Evolutionary conservation across 176 grass and related monocot species (phyloP).

Genomic region (Aegilops sharonensis): DNA sequence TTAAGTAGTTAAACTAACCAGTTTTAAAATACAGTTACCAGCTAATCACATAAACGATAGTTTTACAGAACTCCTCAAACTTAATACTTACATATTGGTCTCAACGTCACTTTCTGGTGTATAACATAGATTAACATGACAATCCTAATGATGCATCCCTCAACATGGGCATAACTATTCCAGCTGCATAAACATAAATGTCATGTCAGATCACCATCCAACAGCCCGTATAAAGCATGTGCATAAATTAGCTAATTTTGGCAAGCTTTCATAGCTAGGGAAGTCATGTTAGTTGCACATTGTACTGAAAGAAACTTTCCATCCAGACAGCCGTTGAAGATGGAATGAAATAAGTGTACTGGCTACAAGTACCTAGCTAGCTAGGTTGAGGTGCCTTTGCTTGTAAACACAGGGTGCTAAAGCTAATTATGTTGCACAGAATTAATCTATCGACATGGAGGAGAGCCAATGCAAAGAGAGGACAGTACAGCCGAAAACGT

Average conservation of each 20-base stretch:
- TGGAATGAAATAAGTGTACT: background rate
- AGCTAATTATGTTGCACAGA: background rate
- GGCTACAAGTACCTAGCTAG: background rate
- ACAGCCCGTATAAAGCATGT: conserved; percentile 28
- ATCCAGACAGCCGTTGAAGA: background rate
- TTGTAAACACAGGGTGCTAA: conserved; percentile 14
- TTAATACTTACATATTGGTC: too few relatives aligned
- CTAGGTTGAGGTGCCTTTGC: conserved; percentile 6
- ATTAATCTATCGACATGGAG: background rate
- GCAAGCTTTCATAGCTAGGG: background rate
- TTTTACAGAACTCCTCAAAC: too few relatives aligned
- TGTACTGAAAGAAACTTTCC: background rate
- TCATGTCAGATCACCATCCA: conserved; percentile 23
- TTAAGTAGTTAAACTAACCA: too few relatives aligned
- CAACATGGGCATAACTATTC: conserved; percentile 19
- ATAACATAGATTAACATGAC: background rate
- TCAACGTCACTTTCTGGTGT: background rate
- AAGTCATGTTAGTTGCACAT: background rate
- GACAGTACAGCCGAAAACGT: conserved; percentile 4
- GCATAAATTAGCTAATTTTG: conserved; percentile 2
- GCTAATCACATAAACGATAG: too few relatives aligned
- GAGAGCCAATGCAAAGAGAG: background rate
- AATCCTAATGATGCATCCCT: background rate
- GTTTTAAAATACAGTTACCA: too few relatives aligned
- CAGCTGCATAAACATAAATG: conserved; percentile 17